A percentile compares a stretch with the other conserved stretches of the same genome.
phyloP scores from a whole-genome alignment of 2,329 filamentous ascomycete species.

The Thelonectria olida region DNA sequence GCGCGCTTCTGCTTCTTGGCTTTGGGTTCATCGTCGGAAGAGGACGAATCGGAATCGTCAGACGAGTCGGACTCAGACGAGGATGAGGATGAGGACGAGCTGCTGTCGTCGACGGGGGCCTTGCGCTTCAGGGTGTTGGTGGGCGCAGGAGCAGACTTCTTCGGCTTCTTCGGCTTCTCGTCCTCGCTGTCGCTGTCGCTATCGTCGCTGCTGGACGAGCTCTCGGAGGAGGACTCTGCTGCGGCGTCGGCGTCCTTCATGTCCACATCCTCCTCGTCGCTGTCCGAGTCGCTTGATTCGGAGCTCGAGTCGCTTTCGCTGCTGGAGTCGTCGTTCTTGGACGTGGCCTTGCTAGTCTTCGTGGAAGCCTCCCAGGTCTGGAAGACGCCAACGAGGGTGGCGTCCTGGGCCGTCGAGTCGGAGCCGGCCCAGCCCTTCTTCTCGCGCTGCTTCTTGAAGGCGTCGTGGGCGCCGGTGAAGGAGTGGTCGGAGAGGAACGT shows the following conservation, averaged over 20 bases:
- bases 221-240: slow-evolving; percentile 45
- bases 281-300: slow-evolving; percentile 42
- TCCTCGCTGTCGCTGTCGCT: slow-evolving; percentile 39
- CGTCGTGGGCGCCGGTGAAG: slow-evolving; percentile 68
- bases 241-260: slow-evolving; percentile 54
- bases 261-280: slow-evolving; percentile 50
- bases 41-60: slow-evolving; percentile 47
- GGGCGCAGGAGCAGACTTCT: slow-evolving; percentile 35
- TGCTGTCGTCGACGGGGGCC: slow-evolving; percentile 43
- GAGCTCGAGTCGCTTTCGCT: slow-evolving; percentile 42
- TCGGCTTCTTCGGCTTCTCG: slow-evolving; percentile 34
- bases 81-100: slow-evolving; percentile 47
- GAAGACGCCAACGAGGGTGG: slow-evolving; percentile 61
- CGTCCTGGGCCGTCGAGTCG: slow-evolving; percentile 29
- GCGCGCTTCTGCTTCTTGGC: slow-evolving; percentile 61
- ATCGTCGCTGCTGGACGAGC: slow-evolving; percentile 40
- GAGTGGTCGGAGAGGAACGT: slow-evolving; percentile 72
- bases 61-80: slow-evolving; percentile 53
- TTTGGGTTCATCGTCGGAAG: slow-evolving; percentile 58
- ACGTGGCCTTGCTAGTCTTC: slow-evolving; percentile 35
- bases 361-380: slow-evolving; percentile 56
- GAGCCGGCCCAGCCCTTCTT: slow-evolving; percentile 57
- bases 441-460: slow-evolving; percentile 70
- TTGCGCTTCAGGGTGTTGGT: slow-evolving; percentile 52
- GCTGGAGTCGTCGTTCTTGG: slow-evolving; percentile 22